A percentile compares a stretch with the other conserved stretches of the same genome.
Evolutionary conservation across 148 eudicot genomes (phyloP).

Genomic region (Cornus kousa): DNA sequence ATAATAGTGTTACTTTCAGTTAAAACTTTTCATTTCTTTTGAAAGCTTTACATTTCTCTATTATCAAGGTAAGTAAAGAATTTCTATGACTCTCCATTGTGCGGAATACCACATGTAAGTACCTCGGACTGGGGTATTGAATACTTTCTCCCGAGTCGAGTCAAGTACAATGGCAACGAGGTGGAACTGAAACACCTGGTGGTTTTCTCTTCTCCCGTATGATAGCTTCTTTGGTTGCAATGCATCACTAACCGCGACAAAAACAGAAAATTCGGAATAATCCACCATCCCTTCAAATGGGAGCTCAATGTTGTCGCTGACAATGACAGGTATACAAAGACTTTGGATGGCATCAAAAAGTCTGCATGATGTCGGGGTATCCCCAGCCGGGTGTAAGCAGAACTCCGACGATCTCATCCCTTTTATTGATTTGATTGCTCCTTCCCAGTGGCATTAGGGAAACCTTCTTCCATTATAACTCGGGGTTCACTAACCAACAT

Average conservation of each 20-base stretch:
- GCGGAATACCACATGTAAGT: no score
- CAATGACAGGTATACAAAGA: slow-evolving; percentile 88
- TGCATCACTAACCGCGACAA: slow-evolving; percentile 69
- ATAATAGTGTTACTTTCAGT: background rate
- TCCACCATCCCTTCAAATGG: slow-evolving; percentile 91
- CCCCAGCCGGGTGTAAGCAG: slow-evolving; percentile 98
- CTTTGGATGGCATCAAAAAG: slow-evolving; percentile 95
- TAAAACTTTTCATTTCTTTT: no score
- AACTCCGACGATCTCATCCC: slow-evolving; percentile 93
- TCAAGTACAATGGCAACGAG: slow-evolving; percentile 93
- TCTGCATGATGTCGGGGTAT: slow-evolving; percentile 97
- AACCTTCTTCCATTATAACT: slow-evolving; percentile 94
- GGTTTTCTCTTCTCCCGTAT: slow-evolving; percentile 77
- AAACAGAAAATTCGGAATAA: slow-evolving; percentile 80
- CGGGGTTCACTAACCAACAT: slow-evolving; percentile 62
- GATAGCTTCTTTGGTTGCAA: slow-evolving; percentile 74
- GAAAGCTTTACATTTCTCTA: no score
- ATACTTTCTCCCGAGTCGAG: background rate
- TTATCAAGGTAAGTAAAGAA: no score
- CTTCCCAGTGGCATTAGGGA: slow-evolving; percentile 91
- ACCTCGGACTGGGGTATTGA: no score
- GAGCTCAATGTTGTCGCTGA: slow-evolving; percentile 81
- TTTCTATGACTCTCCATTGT: no score
- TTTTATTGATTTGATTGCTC: slow-evolving; percentile 80
- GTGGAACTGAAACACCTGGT: slow-evolving; percentile 61